Conservation (phyloP, 2,329 filamentous ascomycete genomes). For the Monilinia vaccinii-corymbosi region DNA sequence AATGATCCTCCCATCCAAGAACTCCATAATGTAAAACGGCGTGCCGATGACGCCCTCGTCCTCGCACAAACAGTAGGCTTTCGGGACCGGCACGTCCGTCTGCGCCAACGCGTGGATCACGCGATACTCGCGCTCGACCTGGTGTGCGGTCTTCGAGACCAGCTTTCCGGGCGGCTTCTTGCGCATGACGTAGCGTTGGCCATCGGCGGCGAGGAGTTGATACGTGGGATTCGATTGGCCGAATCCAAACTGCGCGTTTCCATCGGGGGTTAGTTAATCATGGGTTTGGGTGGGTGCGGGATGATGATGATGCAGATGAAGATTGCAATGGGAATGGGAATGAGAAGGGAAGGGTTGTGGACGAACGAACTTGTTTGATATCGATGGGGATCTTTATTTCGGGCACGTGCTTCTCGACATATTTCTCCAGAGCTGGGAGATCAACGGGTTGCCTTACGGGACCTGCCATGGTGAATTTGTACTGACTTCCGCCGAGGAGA, state of each 20-base stretch:
- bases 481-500: background rate
- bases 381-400: conserved; percentile 75
- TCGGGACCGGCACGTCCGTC: conserved; percentile 80
- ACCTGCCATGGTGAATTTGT: conserved; percentile 60
- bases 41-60: conserved; percentile 75
- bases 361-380: conserved; percentile 78
- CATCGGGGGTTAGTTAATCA: conserved; percentile 6
- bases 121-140: conserved; percentile 91
- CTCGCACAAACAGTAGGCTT: conserved; percentile 76
- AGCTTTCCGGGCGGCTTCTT: conserved; percentile 97
- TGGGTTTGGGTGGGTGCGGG: background rate
- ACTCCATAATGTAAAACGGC: conserved; percentile 96
- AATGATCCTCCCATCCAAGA: conserved; percentile 87
- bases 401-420: conserved; percentile 69
- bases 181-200: conserved; percentile 74
- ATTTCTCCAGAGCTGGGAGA: conserved; percentile 66
- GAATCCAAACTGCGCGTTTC: conserved; percentile 70
- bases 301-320: too few species aligned
- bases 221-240: conserved; percentile 98
- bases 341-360: too few species aligned
- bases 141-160: conserved; percentile 86
- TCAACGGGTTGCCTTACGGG: conserved; percentile 86
- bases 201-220: conserved; percentile 66
- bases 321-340: background rate
- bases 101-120: conserved; percentile 74